Conservation (phyloP, 495 filamentous ascomycete genomes). For the Lasiosphaeriaceae sp. region DNA sequence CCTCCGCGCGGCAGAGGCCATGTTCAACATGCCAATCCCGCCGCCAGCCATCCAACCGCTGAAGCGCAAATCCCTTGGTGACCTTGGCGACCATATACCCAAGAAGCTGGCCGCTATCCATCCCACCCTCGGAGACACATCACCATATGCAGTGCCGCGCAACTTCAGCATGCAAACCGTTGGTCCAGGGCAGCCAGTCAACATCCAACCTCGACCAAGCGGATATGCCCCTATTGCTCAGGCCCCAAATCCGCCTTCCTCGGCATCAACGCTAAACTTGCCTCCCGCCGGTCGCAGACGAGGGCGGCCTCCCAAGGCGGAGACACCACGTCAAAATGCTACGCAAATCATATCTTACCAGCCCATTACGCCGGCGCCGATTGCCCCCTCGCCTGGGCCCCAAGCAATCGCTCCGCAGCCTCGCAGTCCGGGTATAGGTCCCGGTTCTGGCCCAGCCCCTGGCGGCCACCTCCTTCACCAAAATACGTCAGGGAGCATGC, state of each 20-base stretch:
- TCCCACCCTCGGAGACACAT: conserved; percentile 19
- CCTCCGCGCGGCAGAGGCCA: conserved; percentile 37
- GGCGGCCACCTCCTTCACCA: conserved; percentile 2
- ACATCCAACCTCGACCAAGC: conserved; percentile 36
- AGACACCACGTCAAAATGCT: conserved; percentile 12
- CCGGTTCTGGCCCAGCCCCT: neutral
- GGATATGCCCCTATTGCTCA: conserved; percentile 28
- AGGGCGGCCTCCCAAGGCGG: conserved; percentile 28
- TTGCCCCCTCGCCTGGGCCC: conserved; percentile 22
- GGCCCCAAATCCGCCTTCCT: conserved; percentile 22
- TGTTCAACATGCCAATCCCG: conserved; percentile 37
- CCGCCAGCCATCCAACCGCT: conserved; percentile 33
- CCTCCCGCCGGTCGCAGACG: conserved; percentile 22
- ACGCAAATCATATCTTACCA: conserved; percentile 32
- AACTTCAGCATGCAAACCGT: conserved; percentile 21
- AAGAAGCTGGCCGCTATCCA: conserved; percentile 37
- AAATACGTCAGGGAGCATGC: neutral
- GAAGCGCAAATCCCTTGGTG: conserved; percentile 44
- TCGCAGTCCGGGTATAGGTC: conserved; percentile 14
- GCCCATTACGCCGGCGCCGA: conserved; percentile 36
- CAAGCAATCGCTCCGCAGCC: conserved; percentile 15
- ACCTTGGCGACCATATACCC: conserved; percentile 35
- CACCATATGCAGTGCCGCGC: conserved; percentile 13
- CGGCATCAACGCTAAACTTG: conserved; percentile 18
- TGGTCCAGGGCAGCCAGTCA: conserved; percentile 11